Evolutionary conservation across 805 yeast genomes (phyloP).

Genomic region (Yamadazyma endophytica): DNA sequence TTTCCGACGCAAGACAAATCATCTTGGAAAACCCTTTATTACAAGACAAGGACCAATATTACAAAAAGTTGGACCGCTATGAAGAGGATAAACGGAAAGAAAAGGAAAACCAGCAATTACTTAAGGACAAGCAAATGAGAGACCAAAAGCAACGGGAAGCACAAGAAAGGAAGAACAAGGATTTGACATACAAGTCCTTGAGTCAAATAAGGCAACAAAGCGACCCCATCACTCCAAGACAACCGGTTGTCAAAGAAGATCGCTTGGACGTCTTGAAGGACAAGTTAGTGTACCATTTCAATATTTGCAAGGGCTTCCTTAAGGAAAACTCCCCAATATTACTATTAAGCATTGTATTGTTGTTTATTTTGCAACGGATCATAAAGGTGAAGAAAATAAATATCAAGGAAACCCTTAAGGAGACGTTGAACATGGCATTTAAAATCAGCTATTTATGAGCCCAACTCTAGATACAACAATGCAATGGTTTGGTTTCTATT

Average conservation of each 20-base stretch:
- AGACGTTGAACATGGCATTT: slow-evolving; percentile 42
- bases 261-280: slow-evolving; percentile 10
- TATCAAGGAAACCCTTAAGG: slow-evolving; percentile 25
- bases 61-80: slow-evolving; percentile 6
- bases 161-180: slow-evolving; percentile 16
- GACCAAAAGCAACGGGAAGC: slow-evolving; percentile 15
- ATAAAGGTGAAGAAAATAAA: slow-evolving; percentile 22
- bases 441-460: slow-evolving; percentile 35
- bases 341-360: slow-evolving; percentile 16
- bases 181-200: slow-evolving; percentile 26
- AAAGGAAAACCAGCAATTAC: slow-evolving; percentile 12
- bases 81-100: slow-evolving; percentile 11
- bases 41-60: slow-evolving; percentile 8
- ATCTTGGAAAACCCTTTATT: slow-evolving; percentile 19
- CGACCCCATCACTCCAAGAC: slow-evolving; percentile 3
- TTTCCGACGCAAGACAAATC: slow-evolving; percentile 22
- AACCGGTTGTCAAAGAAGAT: slow-evolving; percentile 4
- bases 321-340: slow-evolving; percentile 26
- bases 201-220: slow-evolving; percentile 16
- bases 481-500: too few relatives aligned
- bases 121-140: slow-evolving; percentile 17
- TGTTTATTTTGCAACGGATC: slow-evolving; percentile 18
- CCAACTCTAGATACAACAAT: too few relatives aligned
- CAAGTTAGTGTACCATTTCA: slow-evolving; percentile 14
- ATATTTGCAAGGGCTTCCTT: slow-evolving; percentile 18